Percentiles rank a stretch among this genome's conserved stretches.
These are phyloP conservation scores for Zygosaccharomyces bailii DNA, from an alignment of 805 yeast species.

Conservation along the genomic window DNA sequence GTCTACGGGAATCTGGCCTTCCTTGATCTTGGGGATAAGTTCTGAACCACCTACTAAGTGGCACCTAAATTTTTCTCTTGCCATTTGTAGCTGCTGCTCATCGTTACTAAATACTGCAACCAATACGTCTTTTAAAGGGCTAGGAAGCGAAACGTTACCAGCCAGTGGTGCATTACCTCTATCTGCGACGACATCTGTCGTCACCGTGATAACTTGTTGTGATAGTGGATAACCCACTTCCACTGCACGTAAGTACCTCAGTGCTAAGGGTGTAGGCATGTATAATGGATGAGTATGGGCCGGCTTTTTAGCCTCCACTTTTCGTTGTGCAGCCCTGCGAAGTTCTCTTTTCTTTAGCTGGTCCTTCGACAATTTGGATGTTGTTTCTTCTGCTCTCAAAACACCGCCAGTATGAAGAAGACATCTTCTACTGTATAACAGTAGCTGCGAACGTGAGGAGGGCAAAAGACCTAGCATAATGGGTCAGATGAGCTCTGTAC, in stretches of 20 bases:
- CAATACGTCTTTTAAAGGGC: constrained; percentile 61
- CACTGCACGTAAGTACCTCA: constrained; percentile 78
- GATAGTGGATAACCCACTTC: constrained; percentile 80
- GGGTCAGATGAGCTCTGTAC: not conserved
- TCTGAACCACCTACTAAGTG: constrained; percentile 68
- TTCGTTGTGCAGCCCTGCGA: constrained; percentile 37
- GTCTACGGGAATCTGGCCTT: constrained; percentile 47
- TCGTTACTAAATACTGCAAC: constrained; percentile 66
- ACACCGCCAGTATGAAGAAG: constrained; percentile 14
- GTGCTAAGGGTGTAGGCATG: constrained; percentile 68
- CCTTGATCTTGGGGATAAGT: constrained; percentile 57
- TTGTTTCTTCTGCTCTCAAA: constrained; percentile 20
- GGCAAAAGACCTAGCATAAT: constrained; percentile 6
- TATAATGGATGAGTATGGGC: constrained; percentile 57
- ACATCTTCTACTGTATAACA: constrained; percentile 6
- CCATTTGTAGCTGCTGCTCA: constrained; percentile 48
- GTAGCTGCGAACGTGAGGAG: not conserved
- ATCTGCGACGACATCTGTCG: constrained; percentile 63
- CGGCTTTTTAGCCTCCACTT: constrained; percentile 40
- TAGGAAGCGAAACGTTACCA: constrained; percentile 72
- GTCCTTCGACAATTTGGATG: constrained; percentile 27
- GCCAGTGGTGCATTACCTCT: constrained; percentile 72
- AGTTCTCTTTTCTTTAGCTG: constrained; percentile 37
- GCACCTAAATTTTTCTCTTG: constrained; percentile 56
- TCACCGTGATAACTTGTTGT: constrained; percentile 67